Percentiles rank a stretch among this genome's conserved stretches.
These are phyloP conservation scores for Annulohypoxylon stygium DNA, from an alignment of 495 filamentous ascomycete genomes.

Conservation along the genomic window DNA sequence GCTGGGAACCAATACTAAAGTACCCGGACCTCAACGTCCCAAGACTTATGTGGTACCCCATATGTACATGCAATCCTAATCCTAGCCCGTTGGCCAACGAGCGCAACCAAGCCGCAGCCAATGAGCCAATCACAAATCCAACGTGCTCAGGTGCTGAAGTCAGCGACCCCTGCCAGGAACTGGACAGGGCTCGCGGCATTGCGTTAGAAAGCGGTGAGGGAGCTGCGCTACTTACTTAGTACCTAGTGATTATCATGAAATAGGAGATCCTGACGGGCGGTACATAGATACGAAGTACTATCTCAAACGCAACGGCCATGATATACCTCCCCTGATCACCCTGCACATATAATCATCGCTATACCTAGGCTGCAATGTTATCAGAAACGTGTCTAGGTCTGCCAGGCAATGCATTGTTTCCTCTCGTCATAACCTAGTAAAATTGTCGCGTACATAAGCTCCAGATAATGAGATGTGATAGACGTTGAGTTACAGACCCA, in stretches of 20 bases:
- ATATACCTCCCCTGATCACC: constrained; percentile 39
- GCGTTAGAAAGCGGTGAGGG: constrained; percentile 26
- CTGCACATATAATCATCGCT: not conserved
- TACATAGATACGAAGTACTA: constrained; percentile 5
- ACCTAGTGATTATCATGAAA: not conserved
- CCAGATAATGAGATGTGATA: not conserved
- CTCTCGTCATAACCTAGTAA: not conserved
- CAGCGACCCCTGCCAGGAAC: constrained; percentile 17
- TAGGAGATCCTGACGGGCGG: not conserved
- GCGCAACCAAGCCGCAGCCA: not conserved
- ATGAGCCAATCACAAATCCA: constrained; percentile 7
- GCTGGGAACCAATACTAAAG: not conserved
- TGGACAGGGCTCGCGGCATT: constrained; percentile 11
- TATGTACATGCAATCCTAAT: constrained; percentile 4
- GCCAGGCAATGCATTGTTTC: not conserved
- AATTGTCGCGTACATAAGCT: constrained; percentile 20
- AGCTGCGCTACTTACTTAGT: no score
- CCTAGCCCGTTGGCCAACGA: not conserved
- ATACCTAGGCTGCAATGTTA: not conserved
- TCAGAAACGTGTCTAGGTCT: not conserved
- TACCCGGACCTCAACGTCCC: constrained; percentile 4
- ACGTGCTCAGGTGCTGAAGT: constrained; percentile 3
- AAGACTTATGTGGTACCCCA: not conserved
- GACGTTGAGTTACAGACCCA: constrained; percentile 23
- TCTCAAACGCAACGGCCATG: constrained; percentile 35